Conservation (phyloP, 192 early-diverging fungal genomes). For the Entophlyctis luteolus region DNA sequence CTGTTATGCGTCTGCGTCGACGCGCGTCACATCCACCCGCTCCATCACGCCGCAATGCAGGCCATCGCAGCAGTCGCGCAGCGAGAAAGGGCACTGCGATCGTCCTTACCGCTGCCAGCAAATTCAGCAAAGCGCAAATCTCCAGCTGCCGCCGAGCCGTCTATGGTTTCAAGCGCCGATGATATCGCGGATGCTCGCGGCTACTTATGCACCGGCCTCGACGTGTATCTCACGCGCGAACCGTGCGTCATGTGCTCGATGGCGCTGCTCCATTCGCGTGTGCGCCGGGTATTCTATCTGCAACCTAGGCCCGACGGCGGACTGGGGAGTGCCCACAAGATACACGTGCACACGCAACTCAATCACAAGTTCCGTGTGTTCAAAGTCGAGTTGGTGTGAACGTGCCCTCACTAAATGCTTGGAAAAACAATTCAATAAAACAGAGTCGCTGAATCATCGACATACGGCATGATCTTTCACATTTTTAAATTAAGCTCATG, state of each 20-base stretch:
- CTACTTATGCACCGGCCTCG: slow-evolving; percentile 80
- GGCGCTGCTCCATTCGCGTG: slow-evolving; percentile 90
- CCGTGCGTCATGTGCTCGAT: slow-evolving; percentile 93
- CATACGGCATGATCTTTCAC: too few species aligned
- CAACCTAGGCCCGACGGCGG: slow-evolving; percentile 31
- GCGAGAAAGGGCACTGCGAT: slow-evolving; percentile 39
- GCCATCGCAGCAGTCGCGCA: slow-evolving; percentile 65
- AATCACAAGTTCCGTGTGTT: slow-evolving; percentile 73
- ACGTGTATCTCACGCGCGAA: slow-evolving; percentile 76
- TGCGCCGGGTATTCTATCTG: slow-evolving; percentile 79
- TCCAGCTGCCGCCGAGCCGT: slow-evolving; percentile 2
- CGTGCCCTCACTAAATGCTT: too few species aligned
- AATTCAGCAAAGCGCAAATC: neutral
- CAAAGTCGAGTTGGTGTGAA: neutral
- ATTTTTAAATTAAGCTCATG: too few species aligned
- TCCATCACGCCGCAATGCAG: slow-evolving; percentile 78
- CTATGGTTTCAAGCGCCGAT: neutral
- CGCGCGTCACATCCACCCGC: slow-evolving; percentile 50
- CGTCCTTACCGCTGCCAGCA: neutral
- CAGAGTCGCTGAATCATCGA: too few species aligned
- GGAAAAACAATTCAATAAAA: too few species aligned
- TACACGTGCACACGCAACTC: slow-evolving; percentile 64
- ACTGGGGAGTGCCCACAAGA: slow-evolving; percentile 52
- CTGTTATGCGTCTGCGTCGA: slow-evolving; percentile 53
- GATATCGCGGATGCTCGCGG: slow-evolving; percentile 25